phyloP scores from a whole-genome alignment of 2,329 filamentous ascomycete genomes.

The Pseudofabraea citricarpa region DNA sequence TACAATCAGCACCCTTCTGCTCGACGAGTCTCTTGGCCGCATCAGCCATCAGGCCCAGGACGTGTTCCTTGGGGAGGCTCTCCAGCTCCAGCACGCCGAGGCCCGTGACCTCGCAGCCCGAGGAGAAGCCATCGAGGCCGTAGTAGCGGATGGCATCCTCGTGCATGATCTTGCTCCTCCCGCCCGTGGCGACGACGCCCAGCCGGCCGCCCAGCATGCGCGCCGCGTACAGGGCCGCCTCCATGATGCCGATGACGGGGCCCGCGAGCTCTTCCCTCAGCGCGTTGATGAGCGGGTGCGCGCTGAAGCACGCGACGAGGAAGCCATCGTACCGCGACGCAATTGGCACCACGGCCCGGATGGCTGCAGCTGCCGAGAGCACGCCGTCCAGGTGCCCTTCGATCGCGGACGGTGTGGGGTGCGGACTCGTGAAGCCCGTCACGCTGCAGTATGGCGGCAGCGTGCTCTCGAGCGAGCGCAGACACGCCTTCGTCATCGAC shows the following conservation, averaged over 20 bases:
- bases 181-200: slow-evolving; percentile 84
- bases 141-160: slow-evolving; percentile 58
- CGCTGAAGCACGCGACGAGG: slow-evolving; percentile 81
- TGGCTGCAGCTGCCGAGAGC: slow-evolving; percentile 42
- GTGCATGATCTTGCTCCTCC: slow-evolving; percentile 65
- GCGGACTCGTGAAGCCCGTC: slow-evolving; percentile 44
- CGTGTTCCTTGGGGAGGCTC: slow-evolving; percentile 56
- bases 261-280: slow-evolving; percentile 43
- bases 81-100: slow-evolving; percentile 78
- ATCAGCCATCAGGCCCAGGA: slow-evolving; percentile 59
- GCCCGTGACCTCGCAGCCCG: slow-evolving; percentile 50
- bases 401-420: slow-evolving; percentile 43
- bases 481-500: slow-evolving; percentile 42
- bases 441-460: slow-evolving; percentile 42
- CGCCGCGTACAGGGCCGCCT: slow-evolving; percentile 55
- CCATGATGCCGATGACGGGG: slow-evolving; percentile 78
- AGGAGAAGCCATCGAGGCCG: slow-evolving; percentile 49
- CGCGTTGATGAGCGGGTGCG: slow-evolving; percentile 67
- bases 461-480: slow-evolving; percentile 35
- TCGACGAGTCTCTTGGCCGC: slow-evolving; percentile 64
- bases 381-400: slow-evolving; percentile 45
- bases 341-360: slow-evolving; percentile 39
- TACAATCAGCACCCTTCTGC: slow-evolving; percentile 53
- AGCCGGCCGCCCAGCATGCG: slow-evolving; percentile 54
- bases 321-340: slow-evolving; percentile 57